Base-by-base conservation (phyloP, 2,329 filamentous ascomycete species). In the Monilinia aucupariae region DNA sequence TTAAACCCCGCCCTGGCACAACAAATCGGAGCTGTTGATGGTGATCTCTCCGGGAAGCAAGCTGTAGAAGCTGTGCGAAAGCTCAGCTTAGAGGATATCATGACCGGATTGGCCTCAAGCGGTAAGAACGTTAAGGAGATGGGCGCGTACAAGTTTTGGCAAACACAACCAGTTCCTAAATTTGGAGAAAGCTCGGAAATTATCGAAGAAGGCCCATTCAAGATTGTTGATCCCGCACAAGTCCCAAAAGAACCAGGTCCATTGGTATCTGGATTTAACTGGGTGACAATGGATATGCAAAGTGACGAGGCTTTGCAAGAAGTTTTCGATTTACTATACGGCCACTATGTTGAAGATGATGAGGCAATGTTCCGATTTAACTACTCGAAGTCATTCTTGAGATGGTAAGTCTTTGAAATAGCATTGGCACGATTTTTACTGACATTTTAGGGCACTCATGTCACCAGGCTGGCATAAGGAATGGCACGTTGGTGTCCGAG, bases 331-430 rank as follows among this genome's bases (percentile, higher is more conserved):
- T 80, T 99, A 69, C 81, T 99, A 64, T 91, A 90, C 68, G 89
- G 91, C 62, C 94, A 99, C 78, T 99, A 97, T 70, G 94, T 99
- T 64, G 94, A 99, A 78, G 94, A 99, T 75, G 89, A 92, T 71
- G 92, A 96, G 75, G 92, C 93, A 66, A 96, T 96, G 83, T 97
- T 99, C 80, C 87, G 94, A 61, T 97, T 99, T 82, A 93, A 94
- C 76, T 99, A 99, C 78, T 96, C 92, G 1, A 80, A 86, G 47
- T 86, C 89, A 1, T 96, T 97, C 73, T 80, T 99, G 54, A 88
- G 91, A 75, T 99, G 94, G 92, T 92, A 78, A 70, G 82, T 72
- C 61, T 65, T 9, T 17, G n/a, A 54, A 5, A 2, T 10, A 27
- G 20, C 20, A 60, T 52, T 12, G 53, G 27, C 32, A 48, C 30